Evolutionary conservation across 352 stramenopile species (phyloP), one percentile per base, ranked within the genome.

Genomic region (Globisporangium iwayamae): DNA sequence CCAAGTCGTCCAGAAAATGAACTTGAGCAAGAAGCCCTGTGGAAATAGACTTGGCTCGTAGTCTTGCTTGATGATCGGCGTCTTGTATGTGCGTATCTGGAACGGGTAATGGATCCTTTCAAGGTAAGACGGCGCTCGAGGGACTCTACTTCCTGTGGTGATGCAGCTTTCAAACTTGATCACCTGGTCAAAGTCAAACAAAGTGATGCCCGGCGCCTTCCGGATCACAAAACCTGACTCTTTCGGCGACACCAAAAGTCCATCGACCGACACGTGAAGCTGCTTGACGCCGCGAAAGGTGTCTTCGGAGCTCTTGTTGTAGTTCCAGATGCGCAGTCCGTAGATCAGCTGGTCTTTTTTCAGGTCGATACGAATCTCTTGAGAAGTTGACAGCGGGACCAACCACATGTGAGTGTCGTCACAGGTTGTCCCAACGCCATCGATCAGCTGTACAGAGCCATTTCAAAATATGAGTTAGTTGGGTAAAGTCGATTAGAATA

Each of bases 351-450:
- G 77, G 5, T 78, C 67, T 8, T 60, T 64, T 46, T 84, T 78
- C 16, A 96, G 69, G 38, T 89, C 73, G 14, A 96, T 84, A 0
- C 68, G 73, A 18, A 94, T 66, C 58, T 89, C 71, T 7, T 76
- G 68, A 2, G 62, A 55, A 20, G 51, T 1, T 53, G 77, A 72
- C 8, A 91, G 78, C 1, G 91, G 91, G 28, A 96, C 75, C 0
- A 98, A 77, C 91, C 91, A 98, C 79, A 93, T 90, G 69, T 98
- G 90, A 9, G 85, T 80, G 63, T 97, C 91, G 34, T 98, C 89
- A 52, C 76, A 95, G 3, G 89, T 97, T 28, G 71, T 76, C 8
- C 83, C 78, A 8, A 90, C 68, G 1, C 89, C 87, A 63, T 98
- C 90, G 9, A 97, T 67, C 11, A 97, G 66, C 83, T n/a, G n/a